Conservation (phyloP, 2,329 filamentous ascomycete species). For the Pseudogymnoascus sp. region DNA sequence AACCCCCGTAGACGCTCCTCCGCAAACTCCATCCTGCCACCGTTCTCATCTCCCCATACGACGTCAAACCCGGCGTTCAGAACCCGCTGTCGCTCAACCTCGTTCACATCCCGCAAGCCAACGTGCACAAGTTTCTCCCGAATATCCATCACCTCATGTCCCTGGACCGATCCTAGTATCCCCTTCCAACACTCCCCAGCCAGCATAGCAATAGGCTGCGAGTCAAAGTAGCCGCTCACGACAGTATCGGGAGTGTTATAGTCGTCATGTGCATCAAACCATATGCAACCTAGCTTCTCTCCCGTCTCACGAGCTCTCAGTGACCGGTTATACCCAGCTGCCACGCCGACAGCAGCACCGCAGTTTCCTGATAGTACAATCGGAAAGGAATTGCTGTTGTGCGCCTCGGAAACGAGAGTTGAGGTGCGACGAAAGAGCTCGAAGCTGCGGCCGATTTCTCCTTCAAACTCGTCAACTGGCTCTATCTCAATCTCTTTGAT, state of each 20-base stretch:
- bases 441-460: constrained; percentile 33
- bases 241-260: constrained; percentile 30
- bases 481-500: constrained; percentile 24
- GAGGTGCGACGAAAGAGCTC: constrained; percentile 33
- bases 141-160: constrained; percentile 18
- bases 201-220: constrained; percentile 31
- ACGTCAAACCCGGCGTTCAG: constrained; percentile 24
- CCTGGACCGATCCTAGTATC: constrained; percentile 27
- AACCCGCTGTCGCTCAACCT: constrained; percentile 26
- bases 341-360: constrained; percentile 29
- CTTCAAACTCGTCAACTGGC: constrained; percentile 30
- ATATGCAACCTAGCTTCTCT: constrained; percentile 28
- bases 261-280: constrained; percentile 38
- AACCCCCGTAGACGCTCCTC: constrained; percentile 10
- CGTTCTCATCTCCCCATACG: constrained; percentile 24
- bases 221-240: constrained; percentile 31
- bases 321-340: constrained; percentile 26
- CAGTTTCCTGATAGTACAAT: constrained; percentile 34
- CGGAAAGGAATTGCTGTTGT: constrained; percentile 27
- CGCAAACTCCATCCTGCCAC: constrained; percentile 17
- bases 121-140: constrained; percentile 21
- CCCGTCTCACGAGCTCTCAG: not conserved
- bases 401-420: constrained; percentile 24
- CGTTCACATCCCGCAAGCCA: constrained; percentile 24
- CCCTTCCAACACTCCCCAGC: constrained; percentile 28